Evolutionary conservation across 2,329 filamentous ascomycete genomes (phyloP).

Genomic region (Colletotrichum sp.): DNA sequence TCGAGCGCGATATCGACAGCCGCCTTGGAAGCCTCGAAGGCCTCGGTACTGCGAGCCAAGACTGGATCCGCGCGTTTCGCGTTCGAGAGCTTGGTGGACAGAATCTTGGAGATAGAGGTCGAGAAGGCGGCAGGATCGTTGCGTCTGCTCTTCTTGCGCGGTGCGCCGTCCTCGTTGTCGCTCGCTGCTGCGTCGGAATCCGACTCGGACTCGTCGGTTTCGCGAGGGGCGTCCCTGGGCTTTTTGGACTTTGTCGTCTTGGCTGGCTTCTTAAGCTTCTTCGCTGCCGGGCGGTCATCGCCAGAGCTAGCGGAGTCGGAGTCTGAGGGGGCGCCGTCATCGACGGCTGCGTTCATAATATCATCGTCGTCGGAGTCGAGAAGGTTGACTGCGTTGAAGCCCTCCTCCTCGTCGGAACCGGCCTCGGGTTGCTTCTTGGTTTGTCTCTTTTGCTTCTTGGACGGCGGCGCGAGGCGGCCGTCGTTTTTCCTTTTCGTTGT

Average conservation of each 20-base stretch:
- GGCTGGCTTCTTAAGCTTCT: slow-evolving; percentile 25
- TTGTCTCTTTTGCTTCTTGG: slow-evolving; percentile 53
- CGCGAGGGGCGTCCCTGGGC: slow-evolving; percentile 9
- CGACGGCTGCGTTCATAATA: slow-evolving; percentile 56
- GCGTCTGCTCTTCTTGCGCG: slow-evolving; percentile 70
- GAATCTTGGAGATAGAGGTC: slow-evolving; percentile 90
- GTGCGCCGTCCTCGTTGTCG: slow-evolving; percentile 36
- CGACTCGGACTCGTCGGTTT: slow-evolving; percentile 35
- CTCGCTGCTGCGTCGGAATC: slow-evolving; percentile 30
- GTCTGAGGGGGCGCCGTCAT: slow-evolving; percentile 50
- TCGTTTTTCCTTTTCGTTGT: slow-evolving; percentile 37
- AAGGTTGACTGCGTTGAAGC: slow-evolving; percentile 57
- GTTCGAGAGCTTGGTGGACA: slow-evolving; percentile 84
- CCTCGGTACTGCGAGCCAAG: slow-evolving; percentile 80
- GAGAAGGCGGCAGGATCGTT: slow-evolving; percentile 93
- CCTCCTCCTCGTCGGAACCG: slow-evolving; percentile 46
- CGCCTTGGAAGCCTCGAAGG: slow-evolving; percentile 73
- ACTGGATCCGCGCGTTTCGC: slow-evolving; percentile 87
- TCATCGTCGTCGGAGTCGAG: slow-evolving; percentile 64
- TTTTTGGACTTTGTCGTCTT: slow-evolving; percentile 25
- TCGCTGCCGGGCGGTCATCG: slow-evolving; percentile 34
- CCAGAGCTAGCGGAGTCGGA: slow-evolving; percentile 39
- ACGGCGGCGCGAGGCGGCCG: slow-evolving; percentile 42
- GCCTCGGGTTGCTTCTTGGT: slow-evolving; percentile 58
- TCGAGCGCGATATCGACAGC: slow-evolving; percentile 81